Evolutionary conservation across 75 land plant species (phyloP).

Genomic region (Azolla pinnata): DNA sequence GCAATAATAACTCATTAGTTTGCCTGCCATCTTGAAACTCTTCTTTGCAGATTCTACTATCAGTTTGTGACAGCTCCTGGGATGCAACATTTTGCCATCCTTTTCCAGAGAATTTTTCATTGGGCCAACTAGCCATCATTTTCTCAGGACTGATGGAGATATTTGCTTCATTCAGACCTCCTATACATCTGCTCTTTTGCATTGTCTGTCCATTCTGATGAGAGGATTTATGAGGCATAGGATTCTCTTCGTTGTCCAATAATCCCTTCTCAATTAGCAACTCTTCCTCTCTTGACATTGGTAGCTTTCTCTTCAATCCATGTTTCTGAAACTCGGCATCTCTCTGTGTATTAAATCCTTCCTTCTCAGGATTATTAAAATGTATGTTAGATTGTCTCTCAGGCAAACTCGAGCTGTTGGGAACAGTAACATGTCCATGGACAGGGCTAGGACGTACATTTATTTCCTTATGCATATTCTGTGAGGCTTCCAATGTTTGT

Average conservation of each 20-base stretch:
- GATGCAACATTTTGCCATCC: too few relatives aligned
- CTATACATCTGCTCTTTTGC: too few relatives aligned
- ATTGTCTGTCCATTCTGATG: too few relatives aligned
- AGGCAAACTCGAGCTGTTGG: too few relatives aligned
- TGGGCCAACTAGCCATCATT: too few relatives aligned
- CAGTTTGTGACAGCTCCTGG: too few relatives aligned
- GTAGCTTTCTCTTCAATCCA: constrained; percentile 1
- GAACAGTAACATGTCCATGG: too few relatives aligned
- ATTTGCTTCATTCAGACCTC: background rate
- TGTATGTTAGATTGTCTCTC: too few relatives aligned
- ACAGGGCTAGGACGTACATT: too few relatives aligned
- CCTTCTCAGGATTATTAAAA: too few relatives aligned
- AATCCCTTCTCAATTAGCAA: constrained; percentile 9
- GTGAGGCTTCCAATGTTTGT: background rate
- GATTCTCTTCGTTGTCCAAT: background rate
- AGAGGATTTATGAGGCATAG: background rate
- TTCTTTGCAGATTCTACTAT: background rate
- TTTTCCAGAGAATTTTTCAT: too few relatives aligned
- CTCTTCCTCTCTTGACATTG: constrained; percentile 9
- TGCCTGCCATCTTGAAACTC: background rate
- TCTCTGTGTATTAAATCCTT: background rate
- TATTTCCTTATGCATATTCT: background rate
- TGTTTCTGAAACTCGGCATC: background rate
- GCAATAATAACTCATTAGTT: background rate
- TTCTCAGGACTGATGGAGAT: too few relatives aligned